Base-by-base conservation (phyloP, 2,329 filamentous ascomycete species). In the Venturia effusa region DNA sequence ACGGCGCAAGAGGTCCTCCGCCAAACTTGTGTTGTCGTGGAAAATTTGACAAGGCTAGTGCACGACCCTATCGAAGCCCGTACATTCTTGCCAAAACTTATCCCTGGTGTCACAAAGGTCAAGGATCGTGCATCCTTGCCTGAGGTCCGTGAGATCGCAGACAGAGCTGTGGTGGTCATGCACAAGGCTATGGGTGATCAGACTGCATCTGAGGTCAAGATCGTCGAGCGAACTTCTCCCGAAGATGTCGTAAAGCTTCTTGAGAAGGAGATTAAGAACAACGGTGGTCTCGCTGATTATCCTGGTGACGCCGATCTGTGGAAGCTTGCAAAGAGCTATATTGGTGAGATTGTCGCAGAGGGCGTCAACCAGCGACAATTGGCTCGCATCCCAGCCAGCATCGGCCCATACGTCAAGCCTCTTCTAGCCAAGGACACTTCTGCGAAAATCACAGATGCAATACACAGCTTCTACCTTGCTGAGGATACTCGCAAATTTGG, bases 1-100 rank as follows among this genome's bases (percentile, higher is more conserved):
- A 99, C 94, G 4, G 83, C 90, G 3, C 94, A 99, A 75, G 94
- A 99, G 78, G 92, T 97, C 27, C 82, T 97, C 64, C 88, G 94
- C 66, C 93, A 97, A 78, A 96, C 94, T 2, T 92, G 96, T 37
- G 92, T 99, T 63, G 95, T 99, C 61, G 89, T 94, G 24, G 94
- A 99, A 79, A 99, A 99, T 79, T 81, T 99, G 79, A 99, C 94
- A 66, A 97, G 96, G 80, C 86, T 99, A 39, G 94, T 99, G 34
- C 94, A 99, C 76, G 92, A 90, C 74, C 94, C 94, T 17, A 86
- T 96, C 66, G 94, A 99, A 80, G 94, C 94, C 40, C 85, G 94
- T 68, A 90, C 90, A 64, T 99, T 99, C 82, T 78, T 99, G 73
- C 94, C 94, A 61, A 97, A 96, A 78, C 82, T 99, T 62, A 89